Base-by-base conservation (phyloP, 305 asterid genomes). In the Solanum hybrid region DNA sequence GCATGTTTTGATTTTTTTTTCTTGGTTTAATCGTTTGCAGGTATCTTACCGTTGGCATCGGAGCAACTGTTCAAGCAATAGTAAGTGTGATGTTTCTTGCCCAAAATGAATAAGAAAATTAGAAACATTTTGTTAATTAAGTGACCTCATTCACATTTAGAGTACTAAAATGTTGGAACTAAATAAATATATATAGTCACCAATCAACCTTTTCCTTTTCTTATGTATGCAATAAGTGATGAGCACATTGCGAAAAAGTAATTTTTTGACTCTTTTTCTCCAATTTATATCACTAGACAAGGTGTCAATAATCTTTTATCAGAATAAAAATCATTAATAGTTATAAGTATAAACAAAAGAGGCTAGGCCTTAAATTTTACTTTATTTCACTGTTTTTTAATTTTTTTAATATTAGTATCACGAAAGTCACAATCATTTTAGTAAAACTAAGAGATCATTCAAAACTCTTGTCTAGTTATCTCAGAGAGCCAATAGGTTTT, bases 21-120 rank as follows among this genome's bases (percentile, higher is more conserved):
- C 36, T 34, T 34, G 36, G 16, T 84, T 20, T 32, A 69, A 26
- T 73, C 76, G 75, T 87, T 89, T 77, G 14, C 92, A 96, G 98
- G 94, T 96, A 95, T 85, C 89, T 94, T 85, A 96, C 99, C 17
- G 94, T 96, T 69, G 96, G 92, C 85, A 93, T 96, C 40, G 96
- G 96, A 69, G 95, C 97, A 7, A 85, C 94, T 32, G 93, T 96
- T 88, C 98, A 96, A 91, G 98, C 99, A 72, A 90, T 78, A 91
- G 99, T 96, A 89, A 90, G 93, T 81, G 26, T 82, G 9, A 42
- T 36, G 76, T 56, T 56, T 56, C 24, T 56, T 56, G 24, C 69
- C 69, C 69, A 56, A 56, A 56, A 56, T 56, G 24, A 17, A 56
- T 3, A 56, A 56, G 69, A 75, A 31, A 75, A 75, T 16, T 20